Evolutionary conservation across 768 basidiomycete genomes (phyloP), one percentile per base, ranked within the genome.

Genomic region (Suillus variegatus): DNA sequence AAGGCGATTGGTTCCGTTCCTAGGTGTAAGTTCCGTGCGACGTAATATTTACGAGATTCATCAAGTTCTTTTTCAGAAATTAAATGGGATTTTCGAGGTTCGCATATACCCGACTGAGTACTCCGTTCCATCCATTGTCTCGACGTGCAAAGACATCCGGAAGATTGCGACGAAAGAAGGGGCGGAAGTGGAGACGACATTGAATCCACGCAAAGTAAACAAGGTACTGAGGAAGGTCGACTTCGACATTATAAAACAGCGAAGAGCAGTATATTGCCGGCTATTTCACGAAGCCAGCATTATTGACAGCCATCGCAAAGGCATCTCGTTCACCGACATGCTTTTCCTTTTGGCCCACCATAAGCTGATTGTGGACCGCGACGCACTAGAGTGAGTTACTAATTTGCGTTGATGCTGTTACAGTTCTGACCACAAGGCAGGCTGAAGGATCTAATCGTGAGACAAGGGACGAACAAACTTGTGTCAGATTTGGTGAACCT

Each of bases 271-370:
- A 25, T 96, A 92, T 73, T 87, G 85, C 69, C 84, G 91, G 25
- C 78, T 98, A 1, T 95, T 91, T 70, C 91, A 97, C 72, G 97
- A 98, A 80, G 95, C 96, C 2, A 81, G 80, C 68, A 85, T 95
- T 40, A 84, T 88, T 4, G 87, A 89, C 67, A 85, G 90, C 66
- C 84, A 82, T 40, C 87, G 88, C 1, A 84, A 86, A 61, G 95
- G 95, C 10, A 94, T 99, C 66, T 92, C 93, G 28, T 98, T 98
- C 81, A 93, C 89, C 1, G 86, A 88, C 54, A 97, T 97, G 93
- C 84, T 99, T 3, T 74, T 92, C 41, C 79, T 98, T 54, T 80
- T 99, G 47, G 91, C 93, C 1, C 97, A 97, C 74, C 90, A 98
- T 79, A 95, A 93, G 75, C 79, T 99, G 61, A 94, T 98, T 67